These are phyloP conservation scores for Hirsutella thompsonii DNA, from an alignment of 2,329 filamentous ascomycete species.

Conservation along the genomic window DNA sequence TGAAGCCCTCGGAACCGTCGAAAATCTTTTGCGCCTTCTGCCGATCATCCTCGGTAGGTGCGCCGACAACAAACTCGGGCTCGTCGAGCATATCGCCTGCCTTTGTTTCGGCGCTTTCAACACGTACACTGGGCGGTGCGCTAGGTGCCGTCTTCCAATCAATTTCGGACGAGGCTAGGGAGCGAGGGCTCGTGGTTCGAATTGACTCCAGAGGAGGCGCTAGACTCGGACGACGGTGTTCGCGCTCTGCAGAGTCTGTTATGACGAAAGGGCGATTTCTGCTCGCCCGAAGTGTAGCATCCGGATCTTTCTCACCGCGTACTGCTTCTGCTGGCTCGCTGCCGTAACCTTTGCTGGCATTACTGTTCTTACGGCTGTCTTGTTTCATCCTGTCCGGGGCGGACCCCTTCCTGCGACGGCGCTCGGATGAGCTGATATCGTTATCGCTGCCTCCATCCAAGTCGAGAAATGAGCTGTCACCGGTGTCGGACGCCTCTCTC, in stretches of 20 bases:
- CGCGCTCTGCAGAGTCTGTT: constrained; percentile 16
- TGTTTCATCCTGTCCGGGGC: constrained; percentile 2
- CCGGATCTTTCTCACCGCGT: constrained; percentile 8
- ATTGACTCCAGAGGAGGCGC: constrained; percentile 18
- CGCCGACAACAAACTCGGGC: constrained; percentile 42
- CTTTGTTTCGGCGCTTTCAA: constrained; percentile 23
- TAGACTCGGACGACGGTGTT: constrained; percentile 17
- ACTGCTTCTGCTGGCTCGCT: not conserved
- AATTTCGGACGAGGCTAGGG: constrained; percentile 21
- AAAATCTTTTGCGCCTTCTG: constrained; percentile 73
- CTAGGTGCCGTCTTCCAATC: constrained; percentile 30
- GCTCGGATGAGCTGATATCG: constrained; percentile 21
- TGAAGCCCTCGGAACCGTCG: constrained; percentile 71
- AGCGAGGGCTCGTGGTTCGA: constrained; percentile 14
- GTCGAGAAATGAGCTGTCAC: constrained; percentile 36
- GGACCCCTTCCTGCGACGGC: constrained; percentile 5
- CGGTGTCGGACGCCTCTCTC: constrained; percentile 15
- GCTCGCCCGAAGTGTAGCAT: constrained; percentile 15
- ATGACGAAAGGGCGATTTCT: constrained; percentile 10
- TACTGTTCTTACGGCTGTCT: not conserved
- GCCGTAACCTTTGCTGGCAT: constrained; percentile 5
- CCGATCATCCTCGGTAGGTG: constrained; percentile 55
- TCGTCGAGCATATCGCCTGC: constrained; percentile 36
- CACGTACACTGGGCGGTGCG: constrained; percentile 28
- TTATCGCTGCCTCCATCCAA: constrained; percentile 35